A percentile compares a stretch with the other conserved stretches of the same genome.
Conservation (phyloP, 2,329 filamentous ascomycete genomes). For the Penicillium occitanis region DNA sequence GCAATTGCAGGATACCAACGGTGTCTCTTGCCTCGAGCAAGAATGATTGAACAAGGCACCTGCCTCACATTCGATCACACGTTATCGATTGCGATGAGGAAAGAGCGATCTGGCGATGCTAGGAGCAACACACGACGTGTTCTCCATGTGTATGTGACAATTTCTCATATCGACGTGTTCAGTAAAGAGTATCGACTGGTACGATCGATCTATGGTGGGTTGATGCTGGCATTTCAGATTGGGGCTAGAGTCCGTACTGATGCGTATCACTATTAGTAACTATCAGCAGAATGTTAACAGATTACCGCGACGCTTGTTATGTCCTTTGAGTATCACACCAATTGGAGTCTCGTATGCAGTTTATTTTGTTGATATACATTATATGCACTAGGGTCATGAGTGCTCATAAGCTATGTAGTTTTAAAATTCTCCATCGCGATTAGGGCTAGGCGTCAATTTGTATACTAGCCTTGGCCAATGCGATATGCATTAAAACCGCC, state of each 20-base stretch:
- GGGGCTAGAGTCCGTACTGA: constrained; percentile 3
- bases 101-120: constrained; percentile 1
- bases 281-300: background rate
- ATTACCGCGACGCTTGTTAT: background rate
- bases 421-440: background rate
- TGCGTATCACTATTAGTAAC: background rate
- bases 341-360: background rate
- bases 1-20: background rate
- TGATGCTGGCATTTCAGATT: background rate
- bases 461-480: background rate
- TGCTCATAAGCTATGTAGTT: background rate
- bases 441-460: background rate
- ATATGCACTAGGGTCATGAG: background rate
- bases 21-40: constrained; percentile 16
- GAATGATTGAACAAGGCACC: constrained; percentile 12
- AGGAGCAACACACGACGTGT: background rate
- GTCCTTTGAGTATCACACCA: background rate
- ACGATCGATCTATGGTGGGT: background rate
- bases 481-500: constrained; percentile 3
- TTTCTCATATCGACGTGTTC: background rate
- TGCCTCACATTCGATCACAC: background rate
- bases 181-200: background rate
- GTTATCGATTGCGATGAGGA: background rate
- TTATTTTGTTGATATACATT: constrained; percentile 5
- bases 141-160: background rate